Base-by-base conservation (phyloP, 352 stramenopile genomes). In the Phytophthora lateralis region DNA sequence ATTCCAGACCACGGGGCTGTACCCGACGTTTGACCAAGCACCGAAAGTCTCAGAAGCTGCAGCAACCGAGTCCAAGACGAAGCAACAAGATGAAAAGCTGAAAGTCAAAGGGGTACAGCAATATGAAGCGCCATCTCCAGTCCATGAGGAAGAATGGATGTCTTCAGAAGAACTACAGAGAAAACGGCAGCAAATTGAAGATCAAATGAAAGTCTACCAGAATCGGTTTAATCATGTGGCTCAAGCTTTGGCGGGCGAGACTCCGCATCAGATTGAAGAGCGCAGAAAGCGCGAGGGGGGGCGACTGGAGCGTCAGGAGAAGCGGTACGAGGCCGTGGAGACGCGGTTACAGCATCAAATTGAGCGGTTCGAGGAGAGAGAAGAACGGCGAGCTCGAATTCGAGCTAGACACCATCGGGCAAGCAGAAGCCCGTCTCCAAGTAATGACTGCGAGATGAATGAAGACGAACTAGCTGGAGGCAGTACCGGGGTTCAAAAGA, bases 241-340 rank as follows among this genome's bases (percentile, higher is more conserved):
- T 12, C 67, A 82, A 18, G 85, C 76, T 15, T 55, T 94, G 12
- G 76, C 76, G 15, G 80, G 82, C 0, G 58, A 87, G 47, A 94
- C 82, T 7, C 73, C 76, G 11, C 85, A 91, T 57, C 85, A 94
- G 39, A 70, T 80, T 32, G 63, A 80, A 35, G 76, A 79, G 52
- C 82, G 81, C 15, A 68, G 62, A 9, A 61, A 68, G 21, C 78
- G 82, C 18, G 76, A 89, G 29, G 55, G 66, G 9, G 76, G 84
- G 35, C 81, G 81, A 15, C 41, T 69, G 12, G 67, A 77, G 41
- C 78, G 82, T 15, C 78, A 90, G 34, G 69, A 82, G 24, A 73
- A 76, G 42, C 76, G 85, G 0, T 15, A 78, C 18, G 43, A 73
- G 11, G 69, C 73, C 0, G 60, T 87, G 17, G 81, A 85, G 43